A percentile compares a stretch with the other conserved stretches of the same genome.
These are phyloP conservation scores for Xylariaceae sp. DNA, from an alignment of 2,329 filamentous ascomycete genomes.

Conservation along the genomic window DNA sequence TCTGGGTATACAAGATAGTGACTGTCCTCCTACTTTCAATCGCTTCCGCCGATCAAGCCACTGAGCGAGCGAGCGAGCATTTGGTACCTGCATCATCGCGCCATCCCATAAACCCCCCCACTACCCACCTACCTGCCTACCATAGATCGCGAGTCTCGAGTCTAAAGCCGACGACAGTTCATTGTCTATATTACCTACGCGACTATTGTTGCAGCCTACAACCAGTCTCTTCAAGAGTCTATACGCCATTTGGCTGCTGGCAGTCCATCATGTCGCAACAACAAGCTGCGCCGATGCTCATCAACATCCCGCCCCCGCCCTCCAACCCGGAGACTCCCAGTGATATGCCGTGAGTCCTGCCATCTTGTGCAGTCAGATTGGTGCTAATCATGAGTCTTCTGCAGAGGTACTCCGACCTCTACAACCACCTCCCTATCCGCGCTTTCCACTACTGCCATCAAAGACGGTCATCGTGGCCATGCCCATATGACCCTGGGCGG, in stretches of 20 bases:
- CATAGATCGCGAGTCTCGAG: no score
- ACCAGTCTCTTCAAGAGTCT: no score
- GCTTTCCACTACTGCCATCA: constrained; percentile 90
- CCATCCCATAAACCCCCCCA: no score
- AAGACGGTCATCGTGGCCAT: constrained; percentile 88
- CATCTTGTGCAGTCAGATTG: constrained; percentile 7
- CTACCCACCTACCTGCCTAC: no score
- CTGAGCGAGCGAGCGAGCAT: no score
- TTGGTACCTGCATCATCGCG: no score
- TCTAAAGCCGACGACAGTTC: no score
- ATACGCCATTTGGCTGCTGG: no score
- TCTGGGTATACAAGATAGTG: not conserved
- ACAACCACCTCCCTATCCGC: constrained; percentile 88
- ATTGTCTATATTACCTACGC: no score
- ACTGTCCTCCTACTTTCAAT: constrained; percentile 1
- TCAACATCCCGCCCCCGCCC: constrained; percentile 77
- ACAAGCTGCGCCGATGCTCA: constrained; percentile 60
- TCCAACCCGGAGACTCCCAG: constrained; percentile 83
- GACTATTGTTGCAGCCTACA: no score
- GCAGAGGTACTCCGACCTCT: constrained; percentile 86
- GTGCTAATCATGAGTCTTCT: constrained; percentile 9
- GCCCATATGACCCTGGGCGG: constrained; percentile 44
- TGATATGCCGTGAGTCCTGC: constrained; percentile 72
- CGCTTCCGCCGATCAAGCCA: constrained; percentile 1
- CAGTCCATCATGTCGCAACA: constrained; percentile 26